These are phyloP conservation scores for Byssothecium circinans DNA, from an alignment of 2,329 filamentous ascomycete genomes.

Conservation along the genomic window DNA sequence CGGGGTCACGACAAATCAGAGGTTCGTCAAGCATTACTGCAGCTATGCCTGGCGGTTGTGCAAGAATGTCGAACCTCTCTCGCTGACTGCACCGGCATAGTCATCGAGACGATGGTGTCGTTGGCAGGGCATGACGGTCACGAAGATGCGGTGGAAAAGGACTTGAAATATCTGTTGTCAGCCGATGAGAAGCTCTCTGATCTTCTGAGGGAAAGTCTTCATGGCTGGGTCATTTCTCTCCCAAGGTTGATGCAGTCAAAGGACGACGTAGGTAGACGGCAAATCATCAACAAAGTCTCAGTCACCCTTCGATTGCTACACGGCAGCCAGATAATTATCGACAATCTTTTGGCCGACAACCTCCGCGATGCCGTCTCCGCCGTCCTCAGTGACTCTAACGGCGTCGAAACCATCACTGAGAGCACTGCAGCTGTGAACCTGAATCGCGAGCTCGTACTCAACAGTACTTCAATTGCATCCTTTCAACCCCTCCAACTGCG, in stretches of 20 bases:
- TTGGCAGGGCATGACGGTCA: conserved; percentile 55
- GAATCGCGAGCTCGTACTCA: conserved; percentile 19
- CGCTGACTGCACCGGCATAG: conserved; percentile 66
- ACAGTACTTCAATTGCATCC: conserved; percentile 20
- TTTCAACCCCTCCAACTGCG: conserved; percentile 63
- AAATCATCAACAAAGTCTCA: conserved; percentile 74
- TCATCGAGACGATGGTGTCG: conserved; percentile 80
- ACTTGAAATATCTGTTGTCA: conserved; percentile 62
- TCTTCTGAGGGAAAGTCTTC: conserved; percentile 68
- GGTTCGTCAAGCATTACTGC: conserved; percentile 67
- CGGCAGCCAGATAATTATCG: conserved; percentile 64
- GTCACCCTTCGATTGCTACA: conserved; percentile 69
- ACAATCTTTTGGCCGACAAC: conserved; percentile 66
- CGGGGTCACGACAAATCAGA: conserved; percentile 69
- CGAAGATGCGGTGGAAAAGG: conserved; percentile 46
- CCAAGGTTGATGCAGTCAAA: conserved; percentile 80
- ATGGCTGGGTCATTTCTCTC: conserved; percentile 80
- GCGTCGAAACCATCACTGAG: conserved; percentile 21
- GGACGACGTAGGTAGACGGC: conserved; percentile 76
- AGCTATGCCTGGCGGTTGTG: conserved; percentile 72
- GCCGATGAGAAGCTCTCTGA: conserved; percentile 66
- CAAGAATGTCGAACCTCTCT: conserved; percentile 78
- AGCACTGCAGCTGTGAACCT: conserved; percentile 6
- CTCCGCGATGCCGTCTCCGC: conserved; percentile 72
- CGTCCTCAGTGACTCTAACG: conserved; percentile 46